Percentiles rank a stretch among this genome's conserved stretches.
These are phyloP conservation scores for Syzygium syzygioides DNA, from an alignment of 441 rosid species.

Conservation along the genomic window DNA sequence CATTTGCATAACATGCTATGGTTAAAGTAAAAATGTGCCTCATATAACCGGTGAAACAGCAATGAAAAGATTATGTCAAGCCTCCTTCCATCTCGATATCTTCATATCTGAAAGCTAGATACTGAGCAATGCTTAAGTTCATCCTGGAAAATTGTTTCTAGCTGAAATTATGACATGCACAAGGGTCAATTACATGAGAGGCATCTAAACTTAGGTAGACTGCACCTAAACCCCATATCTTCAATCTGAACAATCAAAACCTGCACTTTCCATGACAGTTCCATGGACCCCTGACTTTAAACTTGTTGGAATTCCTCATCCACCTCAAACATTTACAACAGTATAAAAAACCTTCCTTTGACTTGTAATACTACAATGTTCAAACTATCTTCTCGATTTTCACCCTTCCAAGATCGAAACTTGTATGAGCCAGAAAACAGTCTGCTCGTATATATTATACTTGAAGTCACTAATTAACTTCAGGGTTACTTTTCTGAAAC, in stretches of 20 bases:
- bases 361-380: neutral
- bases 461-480: neutral
- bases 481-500: neutral
- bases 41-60: neutral
- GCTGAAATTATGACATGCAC: neutral
- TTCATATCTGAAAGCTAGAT: neutral
- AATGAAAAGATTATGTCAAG: neutral
- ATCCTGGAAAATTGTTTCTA: neutral
- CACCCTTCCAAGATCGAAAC: neutral
- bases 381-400: neutral
- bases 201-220: neutral
- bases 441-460: neutral
- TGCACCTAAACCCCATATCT: neutral
- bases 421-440: neutral
- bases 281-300: neutral
- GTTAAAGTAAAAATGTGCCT: neutral
- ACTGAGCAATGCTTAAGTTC: neutral
- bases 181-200: neutral
- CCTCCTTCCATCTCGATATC: neutral
- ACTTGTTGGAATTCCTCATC: neutral
- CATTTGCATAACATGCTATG: slow-evolving; percentile 23
- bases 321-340: neutral
- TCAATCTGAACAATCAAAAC: neutral
- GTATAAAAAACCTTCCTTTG: neutral
- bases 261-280: neutral